A percentile compares a stretch with the other conserved stretches of the same genome.
These are phyloP conservation scores for Aspergillus chevalieri DNA, from an alignment of 2,329 filamentous ascomycete genomes.

Conservation along the genomic window DNA sequence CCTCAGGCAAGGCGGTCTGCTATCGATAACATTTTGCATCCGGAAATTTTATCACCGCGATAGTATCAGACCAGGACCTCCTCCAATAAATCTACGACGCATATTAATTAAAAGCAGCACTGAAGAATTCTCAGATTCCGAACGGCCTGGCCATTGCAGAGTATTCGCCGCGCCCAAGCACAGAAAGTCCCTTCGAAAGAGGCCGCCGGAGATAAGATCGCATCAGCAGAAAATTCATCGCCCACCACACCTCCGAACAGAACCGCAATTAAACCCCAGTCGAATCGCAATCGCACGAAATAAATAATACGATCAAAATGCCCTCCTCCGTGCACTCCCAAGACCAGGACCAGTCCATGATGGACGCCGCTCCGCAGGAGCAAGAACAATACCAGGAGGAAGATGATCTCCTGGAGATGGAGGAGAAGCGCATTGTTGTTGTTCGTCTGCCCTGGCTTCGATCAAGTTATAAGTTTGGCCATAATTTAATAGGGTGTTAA, in stretches of 20 bases:
- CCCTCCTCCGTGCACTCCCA: slow-evolving; percentile 34
- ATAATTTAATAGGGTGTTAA: neutral
- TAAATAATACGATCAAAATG: slow-evolving; percentile 19
- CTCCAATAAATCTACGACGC: no score
- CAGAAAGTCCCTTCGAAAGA: no score
- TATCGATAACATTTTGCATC: neutral
- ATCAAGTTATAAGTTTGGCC: no score
- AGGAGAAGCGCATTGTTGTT: slow-evolving; percentile 55
- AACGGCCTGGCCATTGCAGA: no score
- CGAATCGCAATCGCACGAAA: neutral
- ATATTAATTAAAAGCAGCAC: no score
- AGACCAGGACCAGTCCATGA: slow-evolving; percentile 39
- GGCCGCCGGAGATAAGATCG: neutral
- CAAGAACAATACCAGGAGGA: slow-evolving; percentile 44
- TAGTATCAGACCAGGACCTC: neutral
- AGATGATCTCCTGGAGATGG: slow-evolving; percentile 32
- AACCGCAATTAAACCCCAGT: no score
- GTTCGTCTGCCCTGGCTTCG: slow-evolving; percentile 37
- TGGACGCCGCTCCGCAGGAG: slow-evolving; percentile 26
- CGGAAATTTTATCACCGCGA: neutral
- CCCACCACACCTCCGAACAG: neutral
- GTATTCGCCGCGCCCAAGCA: no score
- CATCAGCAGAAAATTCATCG: neutral
- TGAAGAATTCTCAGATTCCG: no score
- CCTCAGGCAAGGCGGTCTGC: neutral